Evolutionary conservation across 1,139 yeast genomes (phyloP), one percentile per base, ranked within the genome.

Genomic region (Yamadazyma atmosphaerica): DNA sequence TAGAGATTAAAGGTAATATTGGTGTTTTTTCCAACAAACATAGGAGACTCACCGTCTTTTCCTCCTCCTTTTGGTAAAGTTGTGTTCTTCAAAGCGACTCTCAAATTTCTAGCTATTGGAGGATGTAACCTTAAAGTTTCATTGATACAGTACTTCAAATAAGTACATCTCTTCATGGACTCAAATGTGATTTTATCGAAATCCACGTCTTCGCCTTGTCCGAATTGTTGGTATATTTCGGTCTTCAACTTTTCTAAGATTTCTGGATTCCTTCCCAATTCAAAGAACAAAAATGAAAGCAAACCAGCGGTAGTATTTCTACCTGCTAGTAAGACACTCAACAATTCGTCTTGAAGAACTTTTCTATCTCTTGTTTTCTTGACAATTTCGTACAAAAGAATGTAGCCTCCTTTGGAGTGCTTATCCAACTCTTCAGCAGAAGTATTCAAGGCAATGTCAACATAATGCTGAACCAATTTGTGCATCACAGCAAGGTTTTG

Each of bases 11-110:
- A 74, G 15, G 54, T 42, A 16, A 75, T 64, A 3, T 47, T 43
- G 13, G 69, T 63, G 13, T 79, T 69, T 63, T 73, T 72, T 27
- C 60, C 57, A 17, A 76, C 56, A 41, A 70, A 65, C 2, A 77
- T 42, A 2, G 82, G 81, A 10, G 58, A 44, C 16, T 49, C 38
- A 14, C 66, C 74, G 41, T 72, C 66, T 1, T 57, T 51, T 2
- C 82, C 83, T 13, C 81, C 82, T 17, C 82, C 82, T 30, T 58
- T 61, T 10, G 82, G 82, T 29, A 77, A 57, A 4, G 52, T 59
- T 4, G 61, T 57, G 19, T 41, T 35, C n/a, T 28, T 36, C 18
- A 32, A 38, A 12, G 81, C 74, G 17, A 56, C 55, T 39, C 83
- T 63, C 43, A 64, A 58, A 51, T 77, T 77, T 44, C 60, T 54